Percentiles rank a stretch among this genome's conserved stretches.
These are phyloP conservation scores for Lophiostoma macrostomum DNA, from an alignment of 495 filamentous ascomycete genomes.

Conservation along the genomic window DNA sequence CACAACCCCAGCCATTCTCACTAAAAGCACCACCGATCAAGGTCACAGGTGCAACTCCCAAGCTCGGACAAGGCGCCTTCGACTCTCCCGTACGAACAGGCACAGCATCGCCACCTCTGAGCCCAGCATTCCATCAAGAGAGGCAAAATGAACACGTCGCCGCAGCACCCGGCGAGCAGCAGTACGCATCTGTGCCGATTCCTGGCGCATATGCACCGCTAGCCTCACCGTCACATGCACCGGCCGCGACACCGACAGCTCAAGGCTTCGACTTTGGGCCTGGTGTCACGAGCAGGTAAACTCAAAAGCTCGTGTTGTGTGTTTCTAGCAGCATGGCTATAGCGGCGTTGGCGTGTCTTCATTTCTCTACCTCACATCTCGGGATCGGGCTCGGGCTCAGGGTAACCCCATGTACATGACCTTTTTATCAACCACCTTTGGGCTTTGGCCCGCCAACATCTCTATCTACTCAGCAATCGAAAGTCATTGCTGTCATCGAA, in stretches of 20 bases:
- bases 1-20: constrained; percentile 65
- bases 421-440: no score
- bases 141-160: constrained; percentile 46
- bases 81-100: constrained; percentile 37
- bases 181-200: constrained; percentile 66
- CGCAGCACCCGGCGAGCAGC: constrained; percentile 59
- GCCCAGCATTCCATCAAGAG: constrained; percentile 29
- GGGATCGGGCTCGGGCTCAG: background rate
- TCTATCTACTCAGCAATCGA: no score
- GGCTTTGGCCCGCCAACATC: no score
- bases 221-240: constrained; percentile 17
- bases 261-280: constrained; percentile 35
- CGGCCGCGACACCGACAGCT: constrained; percentile 4
- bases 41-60: constrained; percentile 73
- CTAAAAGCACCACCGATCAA: constrained; percentile 79
- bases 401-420: constrained; percentile 13
- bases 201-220: constrained; percentile 55
- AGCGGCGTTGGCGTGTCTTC: constrained; percentile 6
- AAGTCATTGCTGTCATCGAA: no score
- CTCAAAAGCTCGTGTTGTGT: constrained; percentile 4
- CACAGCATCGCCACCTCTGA: constrained; percentile 25
- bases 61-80: constrained; percentile 58
- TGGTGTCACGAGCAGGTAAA: constrained; percentile 10
- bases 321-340: constrained; percentile 5
- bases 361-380: background rate